Percentiles rank a stretch among this genome's conserved stretches.
Conservation (phyloP, 768 basidiomycete genomes). For the Mycena crocata region DNA sequence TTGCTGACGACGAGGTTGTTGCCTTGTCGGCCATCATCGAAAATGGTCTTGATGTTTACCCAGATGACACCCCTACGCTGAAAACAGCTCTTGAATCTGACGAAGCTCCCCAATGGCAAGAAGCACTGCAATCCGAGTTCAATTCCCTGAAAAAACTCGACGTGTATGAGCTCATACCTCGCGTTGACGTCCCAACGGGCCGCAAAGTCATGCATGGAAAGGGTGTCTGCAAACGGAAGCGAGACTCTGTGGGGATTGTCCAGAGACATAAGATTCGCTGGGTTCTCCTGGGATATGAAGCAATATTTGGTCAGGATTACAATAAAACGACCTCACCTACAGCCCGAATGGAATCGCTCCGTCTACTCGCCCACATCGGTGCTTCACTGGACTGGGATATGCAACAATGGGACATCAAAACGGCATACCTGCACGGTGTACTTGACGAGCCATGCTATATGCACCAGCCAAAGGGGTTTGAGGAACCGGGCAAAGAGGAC, state of each 20-base stretch:
- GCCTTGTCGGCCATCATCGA: too few relatives aligned
- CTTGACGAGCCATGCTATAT: not conserved
- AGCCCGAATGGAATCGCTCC: constrained; percentile 51
- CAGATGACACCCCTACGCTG: not conserved
- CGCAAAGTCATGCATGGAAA: constrained; percentile 46
- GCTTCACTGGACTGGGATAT: constrained; percentile 48
- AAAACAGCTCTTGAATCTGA: not conserved
- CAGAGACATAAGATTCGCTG: constrained; percentile 52
- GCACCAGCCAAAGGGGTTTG: constrained; percentile 5
- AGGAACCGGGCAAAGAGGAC: not conserved
- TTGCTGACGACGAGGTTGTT: too few relatives aligned
- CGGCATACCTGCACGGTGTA: constrained; percentile 50
- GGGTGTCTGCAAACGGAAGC: constrained; percentile 46
- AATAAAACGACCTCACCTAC: constrained; percentile 54
- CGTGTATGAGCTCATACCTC: constrained; percentile 41
- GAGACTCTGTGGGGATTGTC: constrained; percentile 42
- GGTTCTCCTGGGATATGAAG: constrained; percentile 56
- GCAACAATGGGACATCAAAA: constrained; percentile 54
- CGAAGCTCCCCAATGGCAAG: constrained; percentile 29
- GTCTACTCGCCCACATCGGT: constrained; percentile 49
- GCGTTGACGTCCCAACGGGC: constrained; percentile 27
- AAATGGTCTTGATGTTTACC: too few relatives aligned
- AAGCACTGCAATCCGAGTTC: constrained; percentile 37
- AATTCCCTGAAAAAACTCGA: constrained; percentile 34
- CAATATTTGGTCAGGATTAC: constrained; percentile 56